Evolutionary conservation across 1,139 yeast genomes (phyloP).

Genomic region (Debaryomycetaceae sp.): DNA sequence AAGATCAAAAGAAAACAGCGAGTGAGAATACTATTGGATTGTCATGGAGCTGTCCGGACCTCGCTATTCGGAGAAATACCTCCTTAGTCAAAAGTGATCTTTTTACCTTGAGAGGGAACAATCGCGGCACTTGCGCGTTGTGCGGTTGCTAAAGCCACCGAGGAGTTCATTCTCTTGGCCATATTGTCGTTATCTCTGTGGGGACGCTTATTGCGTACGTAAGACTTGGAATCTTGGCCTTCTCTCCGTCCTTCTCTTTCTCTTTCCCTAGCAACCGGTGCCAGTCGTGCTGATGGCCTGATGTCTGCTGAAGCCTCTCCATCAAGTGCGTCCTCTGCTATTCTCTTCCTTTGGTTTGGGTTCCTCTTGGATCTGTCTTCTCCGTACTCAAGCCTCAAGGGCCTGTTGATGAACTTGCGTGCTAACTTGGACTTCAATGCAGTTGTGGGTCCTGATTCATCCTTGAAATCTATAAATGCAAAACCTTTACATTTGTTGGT

Average conservation of each 20-base stretch:
- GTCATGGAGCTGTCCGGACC: too few relatives aligned
- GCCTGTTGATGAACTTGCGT: conserved; percentile 66
- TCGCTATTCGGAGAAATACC: too few relatives aligned
- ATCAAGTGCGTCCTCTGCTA: conserved; percentile 6
- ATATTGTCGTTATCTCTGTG: conserved; percentile 13
- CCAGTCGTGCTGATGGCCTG: neutral
- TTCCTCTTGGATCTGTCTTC: conserved; percentile 87
- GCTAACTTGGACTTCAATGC: conserved; percentile 76
- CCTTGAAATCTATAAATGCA: conserved; percentile 84
- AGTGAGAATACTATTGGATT: too few relatives aligned
- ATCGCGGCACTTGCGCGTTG: conserved; percentile 90
- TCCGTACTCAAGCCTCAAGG: conserved; percentile 85
- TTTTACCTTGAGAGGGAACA: conserved; percentile 88
- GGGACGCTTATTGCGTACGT: conserved; percentile 7
- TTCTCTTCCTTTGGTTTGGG: conserved; percentile 37
- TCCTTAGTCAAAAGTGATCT: conserved; percentile 56
- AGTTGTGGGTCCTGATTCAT: conserved; percentile 74
- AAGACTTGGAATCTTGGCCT: neutral
- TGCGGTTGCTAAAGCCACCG: conserved; percentile 84
- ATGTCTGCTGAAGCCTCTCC: neutral
- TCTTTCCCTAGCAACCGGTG: conserved; percentile 9
- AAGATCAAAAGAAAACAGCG: too few relatives aligned
- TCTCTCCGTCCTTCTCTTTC: neutral
- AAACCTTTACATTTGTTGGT: conserved; percentile 96
- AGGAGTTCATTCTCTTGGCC: conserved; percentile 62